phyloP scores from a whole-genome alignment of 257 asterid species.

The Plantago major region DNA sequence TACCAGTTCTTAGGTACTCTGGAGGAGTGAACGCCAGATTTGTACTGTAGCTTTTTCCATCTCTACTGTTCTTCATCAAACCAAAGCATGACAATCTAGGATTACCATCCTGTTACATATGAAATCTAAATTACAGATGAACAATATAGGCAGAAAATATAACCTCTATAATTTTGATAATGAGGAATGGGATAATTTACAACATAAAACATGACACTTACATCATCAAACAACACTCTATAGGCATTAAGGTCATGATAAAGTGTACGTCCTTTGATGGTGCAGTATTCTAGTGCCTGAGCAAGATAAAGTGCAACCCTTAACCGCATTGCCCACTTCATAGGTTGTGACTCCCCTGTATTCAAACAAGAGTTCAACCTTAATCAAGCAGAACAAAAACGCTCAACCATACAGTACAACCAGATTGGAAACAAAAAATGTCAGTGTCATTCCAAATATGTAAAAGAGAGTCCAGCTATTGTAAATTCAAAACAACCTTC shows the following conservation, averaged over 20 bases:
- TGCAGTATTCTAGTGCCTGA: conserved; percentile 89
- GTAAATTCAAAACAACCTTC: too few relatives aligned
- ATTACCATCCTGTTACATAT: conserved; percentile 40
- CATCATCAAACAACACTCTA: conserved; percentile 86
- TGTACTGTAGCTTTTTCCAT: conserved; percentile 74
- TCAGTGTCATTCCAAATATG: not conserved
- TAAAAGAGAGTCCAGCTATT: not conserved
- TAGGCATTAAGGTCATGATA: conserved; percentile 98
- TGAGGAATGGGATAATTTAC: not conserved
- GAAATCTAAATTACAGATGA: not conserved
- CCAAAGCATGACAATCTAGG: conserved; percentile 71
- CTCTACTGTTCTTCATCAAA: conserved; percentile 65
- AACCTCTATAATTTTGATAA: not conserved
- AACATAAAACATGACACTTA: conserved; percentile 29
- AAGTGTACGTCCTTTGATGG: conserved; percentile 78
- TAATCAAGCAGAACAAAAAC: not conserved
- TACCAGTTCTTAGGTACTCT: conserved; percentile 67
- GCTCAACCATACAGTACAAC: not conserved
- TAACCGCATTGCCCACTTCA: conserved; percentile 99
- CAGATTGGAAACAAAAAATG: too few relatives aligned
- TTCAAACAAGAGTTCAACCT: conserved; percentile 22
- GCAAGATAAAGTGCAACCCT: conserved; percentile 88
- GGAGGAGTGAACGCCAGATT: conserved; percentile 75
- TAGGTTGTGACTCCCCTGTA: conserved; percentile 95
- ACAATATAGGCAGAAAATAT: not conserved